Conservation (phyloP, 2,329 filamentous ascomycete genomes). For the Alternaria arbusti region DNA sequence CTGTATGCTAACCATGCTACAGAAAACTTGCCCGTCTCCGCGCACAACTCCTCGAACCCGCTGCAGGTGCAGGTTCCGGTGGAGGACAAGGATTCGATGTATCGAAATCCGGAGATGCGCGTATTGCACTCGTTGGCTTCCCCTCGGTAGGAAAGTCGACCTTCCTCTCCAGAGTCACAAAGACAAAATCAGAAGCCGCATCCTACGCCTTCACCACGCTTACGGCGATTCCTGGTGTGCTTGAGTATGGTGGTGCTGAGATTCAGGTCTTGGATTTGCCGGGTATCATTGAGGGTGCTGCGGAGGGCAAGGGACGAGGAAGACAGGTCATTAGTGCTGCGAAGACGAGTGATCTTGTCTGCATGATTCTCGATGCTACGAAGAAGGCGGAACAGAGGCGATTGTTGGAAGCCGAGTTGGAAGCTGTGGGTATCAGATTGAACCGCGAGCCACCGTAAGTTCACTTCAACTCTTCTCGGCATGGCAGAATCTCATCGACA, state of each 20-base stretch:
- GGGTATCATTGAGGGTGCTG: conserved; percentile 96
- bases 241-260: conserved; percentile 97
- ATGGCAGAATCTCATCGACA: neutral
- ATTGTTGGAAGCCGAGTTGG: conserved; percentile 87
- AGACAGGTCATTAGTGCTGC: conserved; percentile 96
- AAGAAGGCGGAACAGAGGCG: conserved; percentile 94
- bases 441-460: conserved; percentile 85
- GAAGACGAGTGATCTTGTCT: conserved; percentile 95
- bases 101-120: conserved; percentile 93
- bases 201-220: conserved; percentile 97
- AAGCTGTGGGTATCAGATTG: conserved; percentile 91
- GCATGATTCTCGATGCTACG: conserved; percentile 97
- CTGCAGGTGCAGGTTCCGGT: conserved; percentile 76
- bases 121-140: conserved; percentile 97
- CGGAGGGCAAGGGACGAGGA: conserved; percentile 94
- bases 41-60: conserved; percentile 92
- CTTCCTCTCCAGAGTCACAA: conserved; percentile 98
- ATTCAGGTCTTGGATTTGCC: conserved; percentile 97
- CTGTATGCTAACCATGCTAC: neutral
- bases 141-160: conserved; percentile 99
- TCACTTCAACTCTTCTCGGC: no score
- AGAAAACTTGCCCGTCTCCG: conserved; percentile 96
- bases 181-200: conserved; percentile 94
- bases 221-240: conserved; percentile 94
- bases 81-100: conserved; percentile 86